Base-by-base conservation (phyloP, 2,329 filamentous ascomycete genomes). In the Colletotrichum scovillei region DNA sequence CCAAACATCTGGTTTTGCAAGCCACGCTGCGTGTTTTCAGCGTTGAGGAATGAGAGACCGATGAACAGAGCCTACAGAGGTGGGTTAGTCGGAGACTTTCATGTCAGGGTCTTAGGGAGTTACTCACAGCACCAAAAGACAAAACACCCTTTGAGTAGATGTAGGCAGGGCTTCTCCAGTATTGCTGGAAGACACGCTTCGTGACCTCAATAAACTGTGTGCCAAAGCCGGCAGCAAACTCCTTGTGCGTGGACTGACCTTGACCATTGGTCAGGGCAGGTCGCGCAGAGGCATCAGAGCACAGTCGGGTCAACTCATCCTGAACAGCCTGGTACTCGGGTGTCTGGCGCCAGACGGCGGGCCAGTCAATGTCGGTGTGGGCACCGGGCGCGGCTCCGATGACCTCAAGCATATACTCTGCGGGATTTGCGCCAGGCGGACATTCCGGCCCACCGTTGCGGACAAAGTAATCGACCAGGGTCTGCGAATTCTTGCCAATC, bases 1-100 rank as follows among this genome's bases (percentile, higher is more conserved):
- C 87, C 88, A 78, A 94, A 94, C 82, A 94, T 88, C 68, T 92
- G 90, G 78, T 94, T 92, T 77, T 94, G 92, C 9, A 94, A 84
- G 38, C 92, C 92, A 74, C 92, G 90, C 57, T 89, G 85, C 0
- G 89, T 90, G 74, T 88, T 88, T 30, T 89, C 84, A 3, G 89
- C 86, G 28, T 91, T 88, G 79, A 88, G 90, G 78, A 94, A 92
- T 0, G 90, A 92, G 77, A 93, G 90, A 1, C 92, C 92, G 71
- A 94, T 91, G 80, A 93, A 93, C 11, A 93, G 86, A 56, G 84
- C 86, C 76, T 79, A 26, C 28, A 16, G 7, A 5, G 9, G 32
- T 11, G 32, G 32, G 14, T 26, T 38, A 52, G 22, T n/a, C 12
- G 5, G 26, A 5, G 35, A 4, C n/a, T 5, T 35, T 22, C 22